Base-by-base conservation (phyloP, 345 rosid species). In the Nasturtium officinale region DNA sequence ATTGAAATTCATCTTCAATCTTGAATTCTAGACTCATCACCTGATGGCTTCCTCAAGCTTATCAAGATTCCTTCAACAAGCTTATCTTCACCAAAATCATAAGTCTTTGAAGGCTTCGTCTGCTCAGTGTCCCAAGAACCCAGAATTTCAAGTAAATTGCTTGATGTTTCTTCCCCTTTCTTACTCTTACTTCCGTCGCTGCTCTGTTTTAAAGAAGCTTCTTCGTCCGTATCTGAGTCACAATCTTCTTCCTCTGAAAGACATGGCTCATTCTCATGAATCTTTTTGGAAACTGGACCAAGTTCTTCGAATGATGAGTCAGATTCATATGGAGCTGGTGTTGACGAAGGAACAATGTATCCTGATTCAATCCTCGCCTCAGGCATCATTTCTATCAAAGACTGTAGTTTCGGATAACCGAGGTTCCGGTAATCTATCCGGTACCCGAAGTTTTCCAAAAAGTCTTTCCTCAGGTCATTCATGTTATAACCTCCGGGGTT, bases 271-370 rank as follows among this genome's bases (percentile, higher is more conserved):
- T 80, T 82, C 33, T 79, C 78, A 21, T 66, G 76, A 61, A 5
- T 35, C n/a, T 42, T 7, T 38, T 38, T 77, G 9, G 82, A 55
- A 69, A 84, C 75, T 45, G 96, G 90, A 60, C 96, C 91, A 55
- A 89, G 81, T 74, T 91, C 93, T 9, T 87, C 88, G 75, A 95
- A 85, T 6, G 74, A 18, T 38, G 90, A 81, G 47, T 85, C 89
- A 20, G 81, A 78, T 48, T 80, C 84, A 64, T 77, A 57, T 54
- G 25, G 61, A 54, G 55, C 65, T 2, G 55, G 72, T 21, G 43
- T 56, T 52, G 79, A 64, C 2, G 82, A 59, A 65, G 91, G 89
- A 40, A 83, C 20, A 9, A 90, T 80, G 69, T 51, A 67, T 25
- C 63, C 57, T 45, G 81, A 82, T 64, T 83, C 89, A 32, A 87